Conservation (phyloP, 768 basidiomycete species). For the Boletus sp. region DNA sequence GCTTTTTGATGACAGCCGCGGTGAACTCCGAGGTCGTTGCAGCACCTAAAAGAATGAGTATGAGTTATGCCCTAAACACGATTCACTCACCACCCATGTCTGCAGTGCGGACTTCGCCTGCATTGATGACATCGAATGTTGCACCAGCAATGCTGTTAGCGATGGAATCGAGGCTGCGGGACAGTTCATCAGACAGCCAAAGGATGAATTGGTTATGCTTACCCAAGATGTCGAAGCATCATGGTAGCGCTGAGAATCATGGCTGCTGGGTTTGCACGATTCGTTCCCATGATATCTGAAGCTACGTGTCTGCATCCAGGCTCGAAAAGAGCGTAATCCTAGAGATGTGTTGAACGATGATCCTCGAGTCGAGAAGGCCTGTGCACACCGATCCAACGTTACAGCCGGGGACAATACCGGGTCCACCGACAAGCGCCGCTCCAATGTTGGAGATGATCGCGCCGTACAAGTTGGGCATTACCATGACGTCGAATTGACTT, state of each 20-base stretch:
- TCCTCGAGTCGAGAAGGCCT: background rate
- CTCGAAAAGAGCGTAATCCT: slow-evolving; percentile 98
- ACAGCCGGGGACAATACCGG: slow-evolving; percentile 96
- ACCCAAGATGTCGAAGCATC: slow-evolving; percentile 97
- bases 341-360: background rate
- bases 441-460: slow-evolving; percentile 98
- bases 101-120: slow-evolving; percentile 84
- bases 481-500: slow-evolving; percentile 98
- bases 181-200: slow-evolving; percentile 6
- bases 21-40: slow-evolving; percentile 96
- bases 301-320: slow-evolving; percentile 97
- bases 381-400: slow-evolving; percentile 85
- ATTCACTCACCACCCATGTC: slow-evolving; percentile 85
- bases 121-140: slow-evolving; percentile 90
- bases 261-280: slow-evolving; percentile 95
- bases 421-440: slow-evolving; percentile 96
- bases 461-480: slow-evolving; percentile 97
- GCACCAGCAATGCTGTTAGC: slow-evolving; percentile 93
- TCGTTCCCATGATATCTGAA: slow-evolving; percentile 94
- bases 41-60: slow-evolving; percentile 51
- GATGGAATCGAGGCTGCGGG: slow-evolving; percentile 75
- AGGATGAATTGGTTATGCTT: slow-evolving; percentile 30
- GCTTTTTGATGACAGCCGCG: slow-evolving; percentile 81
- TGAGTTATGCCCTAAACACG: background rate
- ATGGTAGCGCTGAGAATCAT: slow-evolving; percentile 97